Percentiles rank a stretch among this genome's conserved stretches.
Evolutionary conservation across 129 eudicot genomes (phyloP).

Genomic region (sunflower (Helianthus annuus)): HanXRQr2.0-SUNRISE NC_035441.2:169842467-169842966

Average conservation of each 20-base stretch:
- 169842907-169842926: background rate
- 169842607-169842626: slow-evolving; percentile 93
- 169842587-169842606: slow-evolving; percentile 90
- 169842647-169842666: slow-evolving; percentile 31
- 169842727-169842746: background rate
- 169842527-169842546: slow-evolving; percentile 71
- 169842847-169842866: slow-evolving; percentile 98
- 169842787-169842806: slow-evolving; percentile 76
- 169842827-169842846: slow-evolving; percentile 93
- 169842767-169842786: slow-evolving; percentile 12
- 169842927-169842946: slow-evolving; percentile 6
- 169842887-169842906: slow-evolving; percentile 1
- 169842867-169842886: slow-evolving; percentile 64
- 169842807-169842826: slow-evolving; percentile 76
- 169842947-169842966: slow-evolving; percentile 87
- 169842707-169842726: background rate
- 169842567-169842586: slow-evolving; percentile 72
- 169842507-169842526: slow-evolving; percentile 19
- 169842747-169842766: background rate
- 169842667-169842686: background rate
- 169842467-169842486: background rate
- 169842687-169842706: background rate
- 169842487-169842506: background rate
- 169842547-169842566: slow-evolving; percentile 78
- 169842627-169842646: slow-evolving; percentile 85